Conservation (phyloP, 2,329 filamentous ascomycete species). For the Ophiostoma perfectum region DNA sequence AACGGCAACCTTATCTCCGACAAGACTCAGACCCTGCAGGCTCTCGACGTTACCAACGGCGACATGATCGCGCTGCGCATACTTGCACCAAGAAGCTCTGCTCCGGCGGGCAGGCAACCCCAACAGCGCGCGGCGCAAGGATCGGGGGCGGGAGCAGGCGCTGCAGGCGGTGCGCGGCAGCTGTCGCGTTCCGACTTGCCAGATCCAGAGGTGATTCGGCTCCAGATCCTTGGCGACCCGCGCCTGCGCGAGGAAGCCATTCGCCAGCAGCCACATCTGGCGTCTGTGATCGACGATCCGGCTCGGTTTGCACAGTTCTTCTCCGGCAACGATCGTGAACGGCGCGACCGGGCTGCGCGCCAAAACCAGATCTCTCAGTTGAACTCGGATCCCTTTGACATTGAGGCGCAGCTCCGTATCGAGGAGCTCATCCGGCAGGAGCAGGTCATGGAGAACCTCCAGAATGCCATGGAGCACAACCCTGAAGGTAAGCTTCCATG, state of each 20-base stretch:
- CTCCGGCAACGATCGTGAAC: conserved; percentile 61
- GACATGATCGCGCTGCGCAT: conserved; percentile 91
- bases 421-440: conserved; percentile 97
- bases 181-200: conserved; percentile 33
- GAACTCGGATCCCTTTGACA: conserved; percentile 91
- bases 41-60: conserved; percentile 75
- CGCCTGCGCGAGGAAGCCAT: conserved; percentile 64
- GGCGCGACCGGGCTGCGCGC: conserved; percentile 67
- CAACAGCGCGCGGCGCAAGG: conserved; percentile 31
- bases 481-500: conserved; percentile 68
- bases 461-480: conserved; percentile 95
- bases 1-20: conserved; percentile 77
- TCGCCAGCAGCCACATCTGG: conserved; percentile 69
- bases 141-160: conserved; percentile 28
- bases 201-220: conserved; percentile 75
- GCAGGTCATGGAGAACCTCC: conserved; percentile 87
- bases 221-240: conserved; percentile 77
- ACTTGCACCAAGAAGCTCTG: conserved; percentile 37
- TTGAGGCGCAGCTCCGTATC: conserved; percentile 85
- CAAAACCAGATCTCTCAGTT: conserved; percentile 77
- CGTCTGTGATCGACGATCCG: conserved; percentile 68
- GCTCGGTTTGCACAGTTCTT: conserved; percentile 70
- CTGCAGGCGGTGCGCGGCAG: conserved; percentile 27
- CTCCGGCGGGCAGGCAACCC: conserved; percentile 36
- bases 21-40: conserved; percentile 72